Percentiles rank a stretch among this genome's conserved stretches.
Evolutionary conservation across 768 basidiomycete species (phyloP).

Genomic region (Thelephora ganbajun): DNA sequence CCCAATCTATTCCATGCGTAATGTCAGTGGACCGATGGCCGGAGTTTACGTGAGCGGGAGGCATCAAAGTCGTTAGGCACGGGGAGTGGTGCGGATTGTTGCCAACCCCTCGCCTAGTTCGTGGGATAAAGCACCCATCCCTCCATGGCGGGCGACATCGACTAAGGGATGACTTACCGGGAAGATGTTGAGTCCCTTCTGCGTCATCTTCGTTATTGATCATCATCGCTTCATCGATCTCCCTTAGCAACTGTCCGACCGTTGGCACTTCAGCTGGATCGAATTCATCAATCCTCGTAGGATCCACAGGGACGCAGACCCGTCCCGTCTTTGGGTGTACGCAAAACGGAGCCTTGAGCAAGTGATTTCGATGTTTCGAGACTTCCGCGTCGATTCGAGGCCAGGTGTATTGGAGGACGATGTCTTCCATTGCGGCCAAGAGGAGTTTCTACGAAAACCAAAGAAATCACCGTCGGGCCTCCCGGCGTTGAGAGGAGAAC

Average conservation of each 20-base stretch:
- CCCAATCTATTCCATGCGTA: conserved; percentile 48
- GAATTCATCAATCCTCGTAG: conserved; percentile 59
- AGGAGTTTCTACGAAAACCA: conserved; percentile 11
- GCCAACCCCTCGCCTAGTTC: neutral
- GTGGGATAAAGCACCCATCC: conserved; percentile 7
- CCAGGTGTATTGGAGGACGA: conserved; percentile 88
- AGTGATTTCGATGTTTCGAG: conserved; percentile 92
- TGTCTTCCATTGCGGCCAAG: conserved; percentile 59
- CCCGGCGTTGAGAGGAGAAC: conserved; percentile 6
- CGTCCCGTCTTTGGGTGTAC: conserved; percentile 93
- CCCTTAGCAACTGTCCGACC: conserved; percentile 64
- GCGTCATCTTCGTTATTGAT: no score
- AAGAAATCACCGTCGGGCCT: neutral
- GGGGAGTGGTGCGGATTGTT: neutral
- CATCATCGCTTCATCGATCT: conserved; percentile 42
- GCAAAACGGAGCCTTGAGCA: conserved; percentile 96
- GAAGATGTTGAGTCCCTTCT: neutral
- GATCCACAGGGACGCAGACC: conserved; percentile 88
- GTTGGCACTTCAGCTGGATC: conserved; percentile 82
- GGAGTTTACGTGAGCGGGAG: neutral
- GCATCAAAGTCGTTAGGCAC: neutral
- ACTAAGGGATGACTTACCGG: no score
- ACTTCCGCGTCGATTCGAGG: conserved; percentile 95
- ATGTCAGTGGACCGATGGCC: conserved; percentile 1
- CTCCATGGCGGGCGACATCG: neutral